phyloP scores from a whole-genome alignment of 78 protist species.

The Thecamonas trahens region DNA sequence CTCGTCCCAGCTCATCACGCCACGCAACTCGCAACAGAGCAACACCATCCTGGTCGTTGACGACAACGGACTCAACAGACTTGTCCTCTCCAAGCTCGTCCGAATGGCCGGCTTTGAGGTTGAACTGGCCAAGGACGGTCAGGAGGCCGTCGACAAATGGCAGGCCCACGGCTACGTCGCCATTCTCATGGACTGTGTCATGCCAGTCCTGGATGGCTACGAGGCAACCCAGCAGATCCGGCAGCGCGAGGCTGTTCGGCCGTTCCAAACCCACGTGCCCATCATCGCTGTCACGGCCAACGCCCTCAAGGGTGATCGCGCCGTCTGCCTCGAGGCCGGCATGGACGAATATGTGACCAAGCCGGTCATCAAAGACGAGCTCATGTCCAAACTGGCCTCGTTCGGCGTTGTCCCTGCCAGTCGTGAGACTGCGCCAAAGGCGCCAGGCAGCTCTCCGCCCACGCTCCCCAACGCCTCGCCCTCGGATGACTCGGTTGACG shows the following conservation, averaged over 20 bases:
- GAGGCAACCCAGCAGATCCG: conserved; percentile 50
- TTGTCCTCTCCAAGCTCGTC: conserved; percentile 16
- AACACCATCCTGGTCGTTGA: conserved; percentile 47
- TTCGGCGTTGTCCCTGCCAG: too few species aligned
- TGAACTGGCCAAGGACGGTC: conserved; percentile 36
- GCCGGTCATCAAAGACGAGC: conserved; percentile 42
- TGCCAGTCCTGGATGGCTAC: conserved; percentile 67
- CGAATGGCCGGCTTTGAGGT: conserved; percentile 7
- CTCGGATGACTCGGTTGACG: too few species aligned
- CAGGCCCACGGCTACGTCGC: conserved; percentile 3
- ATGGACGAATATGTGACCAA: conserved; percentile 65
- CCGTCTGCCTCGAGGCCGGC: conserved; percentile 31
- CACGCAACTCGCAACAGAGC: background rate
- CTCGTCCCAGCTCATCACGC: background rate
- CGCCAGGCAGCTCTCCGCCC: too few species aligned
- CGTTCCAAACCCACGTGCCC: conserved; percentile 3
- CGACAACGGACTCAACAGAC: conserved; percentile 50
- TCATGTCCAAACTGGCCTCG: too few species aligned
- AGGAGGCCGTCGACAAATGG: conserved; percentile 39
- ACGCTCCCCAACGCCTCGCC: too few species aligned
- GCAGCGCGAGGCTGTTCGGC: conserved; percentile 3
- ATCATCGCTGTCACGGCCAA: conserved; percentile 55
- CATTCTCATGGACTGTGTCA: conserved; percentile 68
- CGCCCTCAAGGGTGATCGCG: conserved; percentile 28
- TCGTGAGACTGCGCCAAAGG: too few species aligned